phyloP scores from a whole-genome alignment of 495 filamentous ascomycete genomes.

The Lophiostoma macrostomum region DNA sequence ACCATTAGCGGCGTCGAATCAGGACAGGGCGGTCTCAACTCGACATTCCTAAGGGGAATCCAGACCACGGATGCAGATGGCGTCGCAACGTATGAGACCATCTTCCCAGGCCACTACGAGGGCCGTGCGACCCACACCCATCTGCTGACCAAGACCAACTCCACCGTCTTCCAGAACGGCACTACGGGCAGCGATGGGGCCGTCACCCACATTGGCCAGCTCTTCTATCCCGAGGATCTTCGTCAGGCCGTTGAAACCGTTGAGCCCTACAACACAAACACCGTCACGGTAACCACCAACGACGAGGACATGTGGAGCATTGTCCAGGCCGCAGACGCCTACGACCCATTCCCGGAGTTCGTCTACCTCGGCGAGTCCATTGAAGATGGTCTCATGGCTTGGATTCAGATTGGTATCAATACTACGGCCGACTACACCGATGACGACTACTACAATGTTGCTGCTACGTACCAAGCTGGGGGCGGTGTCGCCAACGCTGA shows the following conservation, averaged over 20 bases:
- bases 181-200: conserved; percentile 45
- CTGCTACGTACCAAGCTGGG: conserved; percentile 7
- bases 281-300: conserved; percentile 51
- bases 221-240: conserved; percentile 63
- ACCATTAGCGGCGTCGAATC: no score
- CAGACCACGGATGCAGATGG: conserved; percentile 52
- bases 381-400: conserved; percentile 51
- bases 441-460: conserved; percentile 19
- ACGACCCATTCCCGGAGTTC: conserved; percentile 58
- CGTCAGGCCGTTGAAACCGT: conserved; percentile 53
- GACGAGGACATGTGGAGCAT: conserved; percentile 56
- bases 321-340: conserved; percentile 48
- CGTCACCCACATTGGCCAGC: conserved; percentile 57
- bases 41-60: conserved; percentile 51
- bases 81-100: conserved; percentile 55
- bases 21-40: no score
- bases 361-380: conserved; percentile 50
- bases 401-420: conserved; percentile 57
- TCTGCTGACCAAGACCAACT: conserved; percentile 9
- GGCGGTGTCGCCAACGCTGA: conserved; percentile 5
- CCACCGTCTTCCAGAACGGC: conserved; percentile 48
- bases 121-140: conserved; percentile 61
- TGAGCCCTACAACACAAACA: conserved; percentile 57
- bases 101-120: conserved; percentile 60
- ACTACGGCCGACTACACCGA: conserved; percentile 12